These are phyloP conservation scores for Talaromyces marneffei DNA, from an alignment of 2,329 filamentous ascomycete genomes.

Conservation along the genomic window DNA sequence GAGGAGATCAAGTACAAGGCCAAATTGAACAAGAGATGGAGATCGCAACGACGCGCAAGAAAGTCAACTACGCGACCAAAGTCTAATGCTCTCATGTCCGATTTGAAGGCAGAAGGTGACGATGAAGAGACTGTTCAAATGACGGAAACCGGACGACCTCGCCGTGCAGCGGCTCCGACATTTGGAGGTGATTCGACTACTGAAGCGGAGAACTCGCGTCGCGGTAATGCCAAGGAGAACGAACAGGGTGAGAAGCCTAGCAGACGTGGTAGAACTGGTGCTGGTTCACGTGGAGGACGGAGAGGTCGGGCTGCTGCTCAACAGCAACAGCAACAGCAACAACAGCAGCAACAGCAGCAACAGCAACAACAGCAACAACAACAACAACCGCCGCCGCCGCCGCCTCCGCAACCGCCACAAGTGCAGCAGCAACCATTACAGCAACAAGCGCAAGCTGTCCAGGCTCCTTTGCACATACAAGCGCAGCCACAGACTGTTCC, in stretches of 20 bases:
- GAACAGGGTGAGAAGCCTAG: slow-evolving; percentile 32
- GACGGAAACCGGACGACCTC: slow-evolving; percentile 46
- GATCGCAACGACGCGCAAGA: slow-evolving; percentile 36
- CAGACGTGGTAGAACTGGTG: slow-evolving; percentile 29
- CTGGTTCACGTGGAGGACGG: slow-evolving; percentile 31
- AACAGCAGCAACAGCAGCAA: slow-evolving; percentile 10
- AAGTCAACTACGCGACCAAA: slow-evolving; percentile 36
- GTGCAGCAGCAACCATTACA: slow-evolving; percentile 13
- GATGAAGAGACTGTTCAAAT: slow-evolving; percentile 42
- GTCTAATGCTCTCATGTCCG: slow-evolving; percentile 45
- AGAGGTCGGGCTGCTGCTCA: slow-evolving; percentile 27
- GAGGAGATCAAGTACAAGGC: slow-evolving; percentile 47
- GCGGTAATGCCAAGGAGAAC: slow-evolving; percentile 31
- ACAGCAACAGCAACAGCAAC: slow-evolving; percentile 12
- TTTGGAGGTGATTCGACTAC: slow-evolving; percentile 38
- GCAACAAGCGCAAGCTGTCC: slow-evolving; percentile 15
- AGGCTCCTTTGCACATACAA: slow-evolving; percentile 6
- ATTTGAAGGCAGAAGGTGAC: slow-evolving; percentile 41
- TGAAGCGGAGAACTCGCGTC: slow-evolving; percentile 32
- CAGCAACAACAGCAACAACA: slow-evolving; percentile 13
- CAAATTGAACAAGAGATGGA: slow-evolving; percentile 43
- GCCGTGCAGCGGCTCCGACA: slow-evolving; percentile 46
- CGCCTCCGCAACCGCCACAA: slow-evolving; percentile 11
- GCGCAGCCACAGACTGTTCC: slow-evolving; percentile 14
- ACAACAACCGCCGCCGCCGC: slow-evolving; percentile 14